Evolutionary conservation across 2,329 filamentous ascomycete genomes (phyloP), one percentile per base, ranked within the genome.

Genomic region (Neonectria coccinea): DNA sequence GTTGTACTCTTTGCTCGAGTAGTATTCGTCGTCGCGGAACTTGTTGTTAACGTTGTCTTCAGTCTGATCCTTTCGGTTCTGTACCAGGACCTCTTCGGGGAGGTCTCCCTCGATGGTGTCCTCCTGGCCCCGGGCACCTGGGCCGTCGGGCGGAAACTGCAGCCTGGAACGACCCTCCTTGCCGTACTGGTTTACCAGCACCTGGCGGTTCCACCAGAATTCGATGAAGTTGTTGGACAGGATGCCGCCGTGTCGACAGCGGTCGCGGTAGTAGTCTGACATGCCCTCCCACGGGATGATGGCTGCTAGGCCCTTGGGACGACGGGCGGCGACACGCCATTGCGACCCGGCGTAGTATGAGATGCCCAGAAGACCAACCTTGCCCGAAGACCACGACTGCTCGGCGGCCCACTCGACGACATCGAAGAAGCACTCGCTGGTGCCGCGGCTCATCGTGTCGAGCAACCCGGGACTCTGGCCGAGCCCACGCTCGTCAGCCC

Each of bases 231-330:
- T 74, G 67, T 89, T 84, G 0, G 86, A 86, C 2, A 89, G 73
- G 50, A 90, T 90, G 0, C 88, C 88, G 1, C 88, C 88, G 62
- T 90, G 88, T 0, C 87, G 81, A 66, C 85, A 88, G 1, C 86
- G 78, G 65, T 90, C 88, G 1, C 84, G 76, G 71, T 86, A 87
- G 67, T 83, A 85, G 64, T 86, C 84, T 0, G 82, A 83, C 81
- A 85, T 84, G 27, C 84, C 84, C 73, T 86, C 84, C 84, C 71
- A 73, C 0, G 83, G 84, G 0, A 85, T 73, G 5, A 85, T 85
- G 6, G 82, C 82, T 0, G 80, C 77, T 1, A 85, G 69, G 0
- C 83, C 83, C 66, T 79, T 82, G 2, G 84, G 84, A 3, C 76
- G 73, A 1, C 82, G 78, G 2, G 83, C 82, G 0, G 83, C 84